A percentile compares a stretch with the other conserved stretches of the same genome.
phyloP scores from a whole-genome alignment of 768 basidiomycete species.

The Russula compacta region DNA sequence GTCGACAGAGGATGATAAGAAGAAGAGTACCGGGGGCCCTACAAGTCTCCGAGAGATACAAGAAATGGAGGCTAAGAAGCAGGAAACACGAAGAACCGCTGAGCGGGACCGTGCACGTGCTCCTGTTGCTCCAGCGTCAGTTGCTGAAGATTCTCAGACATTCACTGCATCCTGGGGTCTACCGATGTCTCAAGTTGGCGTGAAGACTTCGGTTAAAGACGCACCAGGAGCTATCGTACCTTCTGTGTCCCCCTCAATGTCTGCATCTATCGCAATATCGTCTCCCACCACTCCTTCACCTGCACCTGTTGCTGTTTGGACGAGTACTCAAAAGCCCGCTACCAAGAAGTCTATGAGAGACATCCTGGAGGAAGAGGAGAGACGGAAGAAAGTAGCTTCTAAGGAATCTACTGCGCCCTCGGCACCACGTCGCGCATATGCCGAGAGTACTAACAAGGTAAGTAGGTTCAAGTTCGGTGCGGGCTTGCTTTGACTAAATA shows the following conservation, averaged over 20 bases:
- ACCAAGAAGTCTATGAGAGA: constrained; percentile 95
- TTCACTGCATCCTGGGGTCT: constrained; percentile 79
- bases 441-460: constrained; percentile 72
- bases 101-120: constrained; percentile 64
- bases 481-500: not conserved
- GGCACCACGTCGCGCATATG: constrained; percentile 62
- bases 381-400: constrained; percentile 54
- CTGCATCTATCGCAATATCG: constrained; percentile 27
- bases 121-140: constrained; percentile 36
- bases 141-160: constrained; percentile 46
- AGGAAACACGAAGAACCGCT: constrained; percentile 64
- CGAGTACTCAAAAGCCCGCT: constrained; percentile 44
- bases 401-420: constrained; percentile 40
- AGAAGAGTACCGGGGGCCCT: constrained; percentile 41
- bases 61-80: constrained; percentile 78
- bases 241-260: constrained; percentile 36
- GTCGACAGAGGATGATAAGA: constrained; percentile 60
- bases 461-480: constrained; percentile 9
- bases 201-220: constrained; percentile 8
- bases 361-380: constrained; percentile 97
- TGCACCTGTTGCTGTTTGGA: constrained; percentile 58
- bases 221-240: constrained; percentile 31
- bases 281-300: constrained; percentile 22
- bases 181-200: constrained; percentile 72
- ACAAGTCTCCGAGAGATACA: constrained; percentile 90